Base-by-base conservation (phyloP, 805 yeast genomes). In the Candida morakotiae region DNA sequence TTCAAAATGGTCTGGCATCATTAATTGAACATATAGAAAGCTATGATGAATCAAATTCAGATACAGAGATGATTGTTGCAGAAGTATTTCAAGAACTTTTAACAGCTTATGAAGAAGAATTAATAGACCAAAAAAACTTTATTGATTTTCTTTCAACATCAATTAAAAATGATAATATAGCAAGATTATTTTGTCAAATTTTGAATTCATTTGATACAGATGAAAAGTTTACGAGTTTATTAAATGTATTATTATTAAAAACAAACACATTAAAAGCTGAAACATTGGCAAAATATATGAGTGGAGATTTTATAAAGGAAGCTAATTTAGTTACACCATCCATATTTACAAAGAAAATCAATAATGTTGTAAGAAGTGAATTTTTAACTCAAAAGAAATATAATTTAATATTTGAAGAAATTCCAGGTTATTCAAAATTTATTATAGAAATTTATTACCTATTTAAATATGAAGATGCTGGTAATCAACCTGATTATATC, bases 341-440 rank as follows among this genome's bases (percentile, higher is more conserved):
- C 11, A 35, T 49, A 25, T 57, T 72, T 27, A 67, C 58, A 9
- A 66, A 62, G 20, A 59, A 62, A 28, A 48, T 67, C 48, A 60
- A 66, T 46, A 49, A 62, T 34, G 40, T 55, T 35, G 48, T 61
- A 52, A 42, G 74, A 56, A 62, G 75, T 51, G 61, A 69, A 54
- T 50, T 61, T 48, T 64, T 65, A 53, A 64, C 79, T 37, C 66
- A 77, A 42, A 69, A 69, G 51, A 77, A 80, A 45, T 87, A 67
- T 60, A 83, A 84, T 40, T 62, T 87, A 13, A 49, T 86, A 6
- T 75, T 79, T 34, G 96, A 89, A 55, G 83, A 83, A 43, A 64
- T 79, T 17, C 87, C 83, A 51, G 97, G 96, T 1, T 88, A 77
- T 57, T 58, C 94, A 9, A 80, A 78, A 46, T 61, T 85, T 22